Conservation (phyloP, 2,329 filamentous ascomycete species). For the Onygenales sp. region DNA sequence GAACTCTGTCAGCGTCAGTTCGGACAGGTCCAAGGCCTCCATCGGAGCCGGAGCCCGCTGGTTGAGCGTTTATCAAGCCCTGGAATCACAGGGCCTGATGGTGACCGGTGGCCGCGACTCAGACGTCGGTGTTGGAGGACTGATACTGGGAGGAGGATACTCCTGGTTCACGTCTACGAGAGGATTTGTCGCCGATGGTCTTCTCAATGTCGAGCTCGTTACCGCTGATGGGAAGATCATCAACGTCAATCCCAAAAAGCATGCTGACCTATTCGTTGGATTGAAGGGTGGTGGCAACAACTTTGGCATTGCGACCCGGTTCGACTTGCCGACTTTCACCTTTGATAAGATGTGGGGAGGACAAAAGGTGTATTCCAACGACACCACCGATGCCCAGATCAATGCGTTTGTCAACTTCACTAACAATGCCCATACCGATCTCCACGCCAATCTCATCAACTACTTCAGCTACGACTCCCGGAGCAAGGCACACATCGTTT, state of each 20-base stretch:
- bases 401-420: conserved; percentile 3
- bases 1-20: conserved; percentile 17
- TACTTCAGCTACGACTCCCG: background rate
- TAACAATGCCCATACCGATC: background rate
- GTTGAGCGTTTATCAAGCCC: conserved; percentile 21
- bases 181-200: background rate
- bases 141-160: conserved; percentile 22
- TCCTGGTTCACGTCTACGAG: background rate
- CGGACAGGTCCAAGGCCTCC: conserved; percentile 18
- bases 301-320: conserved; percentile 26
- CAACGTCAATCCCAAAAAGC: conserved; percentile 13
- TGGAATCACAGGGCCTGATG: conserved; percentile 21
- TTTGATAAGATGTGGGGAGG: background rate
- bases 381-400: background rate
- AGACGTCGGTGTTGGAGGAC: conserved; percentile 27
- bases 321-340: conserved; percentile 8
- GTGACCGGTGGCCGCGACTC: conserved; percentile 25
- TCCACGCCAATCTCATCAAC: background rate
- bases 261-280: conserved; percentile 26
- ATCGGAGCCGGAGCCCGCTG: conserved; percentile 26
- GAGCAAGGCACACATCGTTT: background rate
- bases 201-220: conserved; percentile 10
- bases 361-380: background rate
- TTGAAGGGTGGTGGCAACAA: conserved; percentile 27
- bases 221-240: conserved; percentile 22